phyloP scores from a whole-genome alignment of 1,139 yeast genomes.

The Suhomyces bokatorum region DNA sequence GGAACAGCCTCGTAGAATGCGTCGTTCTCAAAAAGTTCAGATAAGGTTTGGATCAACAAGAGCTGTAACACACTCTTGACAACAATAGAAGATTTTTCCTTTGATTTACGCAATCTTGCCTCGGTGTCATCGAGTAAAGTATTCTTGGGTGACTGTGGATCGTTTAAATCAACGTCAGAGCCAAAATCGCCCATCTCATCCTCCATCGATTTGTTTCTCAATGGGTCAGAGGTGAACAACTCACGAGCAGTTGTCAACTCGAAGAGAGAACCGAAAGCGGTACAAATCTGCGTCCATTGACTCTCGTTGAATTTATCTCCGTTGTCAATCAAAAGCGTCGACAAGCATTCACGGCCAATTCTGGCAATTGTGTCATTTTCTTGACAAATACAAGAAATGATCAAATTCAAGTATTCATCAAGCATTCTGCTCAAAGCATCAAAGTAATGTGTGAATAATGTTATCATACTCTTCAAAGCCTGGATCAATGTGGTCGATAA shows the following conservation, averaged over 20 bases:
- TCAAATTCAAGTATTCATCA: constrained; percentile 72
- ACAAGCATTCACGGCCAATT: constrained; percentile 87
- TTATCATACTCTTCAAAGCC: constrained; percentile 86
- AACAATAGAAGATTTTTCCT: constrained; percentile 76
- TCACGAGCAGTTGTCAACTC: constrained; percentile 84
- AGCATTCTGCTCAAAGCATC: constrained; percentile 69
- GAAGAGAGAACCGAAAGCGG: constrained; percentile 67
- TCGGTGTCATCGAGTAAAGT: constrained; percentile 24
- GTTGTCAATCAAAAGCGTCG: constrained; percentile 74
- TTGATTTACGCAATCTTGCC: constrained; percentile 31
- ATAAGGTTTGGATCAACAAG: constrained; percentile 81
- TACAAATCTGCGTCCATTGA: constrained; percentile 78
- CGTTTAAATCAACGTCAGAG: constrained; percentile 17
- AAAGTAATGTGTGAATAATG: constrained; percentile 79
- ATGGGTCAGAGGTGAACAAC: constrained; percentile 71
- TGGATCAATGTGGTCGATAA: constrained; percentile 93
- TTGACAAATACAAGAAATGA: constrained; percentile 89
- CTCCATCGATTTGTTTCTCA: constrained; percentile 28
- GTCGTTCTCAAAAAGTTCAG: constrained; percentile 75
- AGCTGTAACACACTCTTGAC: constrained; percentile 90
- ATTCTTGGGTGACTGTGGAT: constrained; percentile 13
- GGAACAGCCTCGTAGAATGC: constrained; percentile 72
- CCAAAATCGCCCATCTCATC: constrained; percentile 21
- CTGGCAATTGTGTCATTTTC: constrained; percentile 96
- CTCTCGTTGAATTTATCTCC: constrained; percentile 56